phyloP scores from a whole-genome alignment of 2,329 filamentous ascomycete species.

The Dactylellina parvicollis region DNA sequence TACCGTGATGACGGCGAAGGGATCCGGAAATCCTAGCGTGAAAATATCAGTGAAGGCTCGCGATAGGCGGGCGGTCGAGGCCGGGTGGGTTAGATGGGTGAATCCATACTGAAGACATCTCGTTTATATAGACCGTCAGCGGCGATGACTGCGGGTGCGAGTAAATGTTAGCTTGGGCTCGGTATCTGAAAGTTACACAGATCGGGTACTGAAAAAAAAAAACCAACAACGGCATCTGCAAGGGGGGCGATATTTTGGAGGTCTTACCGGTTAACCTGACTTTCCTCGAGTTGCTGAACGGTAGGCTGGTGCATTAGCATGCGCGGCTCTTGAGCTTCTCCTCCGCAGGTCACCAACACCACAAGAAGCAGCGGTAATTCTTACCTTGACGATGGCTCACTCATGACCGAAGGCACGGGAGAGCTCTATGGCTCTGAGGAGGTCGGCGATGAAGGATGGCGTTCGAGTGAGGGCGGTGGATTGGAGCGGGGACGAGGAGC shows the following conservation, averaged over 20 bases:
- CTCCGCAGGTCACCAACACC: conserved; percentile 26
- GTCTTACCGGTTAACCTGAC: conserved; percentile 52
- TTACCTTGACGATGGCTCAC: conserved; percentile 54
- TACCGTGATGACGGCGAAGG: conserved; percentile 95
- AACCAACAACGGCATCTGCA: neutral
- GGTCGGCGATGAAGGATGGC: neutral
- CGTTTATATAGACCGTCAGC: conserved; percentile 98
- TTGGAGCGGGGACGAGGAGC: neutral
- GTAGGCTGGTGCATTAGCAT: conserved; percentile 48
- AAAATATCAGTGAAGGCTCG: neutral
- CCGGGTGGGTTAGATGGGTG: conserved; percentile 58
- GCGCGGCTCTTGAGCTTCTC: conserved; percentile 28
- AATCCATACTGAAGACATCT: conserved; percentile 90
- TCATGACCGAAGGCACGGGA: conserved; percentile 52
- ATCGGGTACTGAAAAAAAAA: neutral
- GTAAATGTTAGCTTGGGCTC: conserved; percentile 1
- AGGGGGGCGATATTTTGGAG: neutral
- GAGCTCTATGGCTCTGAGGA: conserved; percentile 38
- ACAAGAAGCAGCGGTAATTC: conserved; percentile 9
- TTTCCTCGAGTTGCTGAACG: conserved; percentile 54
- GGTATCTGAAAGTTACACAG: conserved; percentile 9
- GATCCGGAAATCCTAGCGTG: conserved; percentile 86
- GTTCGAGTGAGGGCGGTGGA: neutral
- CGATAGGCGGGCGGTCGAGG: neutral
- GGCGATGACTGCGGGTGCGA: conserved; percentile 79